Evolutionary conservation across 305 asterid species (phyloP).

Genomic region (Andrographis paniculata): DNA sequence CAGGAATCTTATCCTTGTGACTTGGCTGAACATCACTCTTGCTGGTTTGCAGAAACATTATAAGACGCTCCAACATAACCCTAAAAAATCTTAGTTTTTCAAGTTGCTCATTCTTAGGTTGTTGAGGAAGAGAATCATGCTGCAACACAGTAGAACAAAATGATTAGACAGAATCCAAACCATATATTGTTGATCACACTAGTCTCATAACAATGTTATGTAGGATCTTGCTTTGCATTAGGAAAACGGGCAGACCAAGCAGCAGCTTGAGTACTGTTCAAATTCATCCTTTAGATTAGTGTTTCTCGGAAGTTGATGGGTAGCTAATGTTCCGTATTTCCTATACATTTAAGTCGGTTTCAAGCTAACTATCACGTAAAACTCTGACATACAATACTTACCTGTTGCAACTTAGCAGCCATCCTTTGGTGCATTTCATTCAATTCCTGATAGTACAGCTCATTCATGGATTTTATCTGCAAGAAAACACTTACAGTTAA

Average conservation of each 20-base stretch:
- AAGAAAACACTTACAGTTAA: constrained; percentile 14
- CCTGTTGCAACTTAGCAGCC: constrained; percentile 77
- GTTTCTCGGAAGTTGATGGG: constrained; percentile 13
- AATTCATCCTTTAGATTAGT: too few relatives aligned
- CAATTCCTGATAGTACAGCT: constrained; percentile 58
- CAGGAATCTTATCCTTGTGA: constrained; percentile 61
- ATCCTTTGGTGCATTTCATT: constrained; percentile 74
- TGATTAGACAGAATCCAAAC: constrained; percentile 10
- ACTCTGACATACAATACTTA: constrained; percentile 19
- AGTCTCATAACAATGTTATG: constrained; percentile 6
- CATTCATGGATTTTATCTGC: constrained; percentile 90
- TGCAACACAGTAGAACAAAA: constrained; percentile 32
- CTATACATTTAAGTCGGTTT: constrained; percentile 4
- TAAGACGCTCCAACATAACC: constrained; percentile 65
- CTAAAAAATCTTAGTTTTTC: constrained; percentile 70
- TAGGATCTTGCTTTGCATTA: constrained; percentile 10
- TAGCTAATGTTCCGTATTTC: constrained; percentile 3
- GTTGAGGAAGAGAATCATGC: constrained; percentile 85
- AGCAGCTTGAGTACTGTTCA: constrained; percentile 1
- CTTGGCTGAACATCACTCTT: constrained; percentile 50
- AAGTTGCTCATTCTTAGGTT: constrained; percentile 65
- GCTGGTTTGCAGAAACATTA: constrained; percentile 49
- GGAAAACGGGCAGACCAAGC: not conserved
- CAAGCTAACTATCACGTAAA: constrained; percentile 2
- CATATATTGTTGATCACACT: constrained; percentile 4